Conservation (phyloP, 2,329 filamentous ascomycete genomes). For the Aspergillus novoparasiticus region DNA sequence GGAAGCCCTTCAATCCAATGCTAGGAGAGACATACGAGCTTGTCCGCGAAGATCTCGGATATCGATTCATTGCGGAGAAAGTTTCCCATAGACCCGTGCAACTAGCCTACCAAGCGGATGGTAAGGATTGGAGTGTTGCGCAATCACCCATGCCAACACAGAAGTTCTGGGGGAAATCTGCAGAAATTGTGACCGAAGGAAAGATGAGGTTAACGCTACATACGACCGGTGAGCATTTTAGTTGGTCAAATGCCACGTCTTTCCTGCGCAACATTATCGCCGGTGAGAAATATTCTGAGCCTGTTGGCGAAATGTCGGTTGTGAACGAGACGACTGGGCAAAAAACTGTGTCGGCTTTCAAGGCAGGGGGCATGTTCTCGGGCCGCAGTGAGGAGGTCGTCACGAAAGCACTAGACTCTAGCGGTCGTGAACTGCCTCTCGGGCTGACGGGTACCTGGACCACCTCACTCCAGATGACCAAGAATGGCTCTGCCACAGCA, state of each 20-base stretch:
- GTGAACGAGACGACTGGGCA: constrained; percentile 80
- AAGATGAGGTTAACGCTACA: constrained; percentile 78
- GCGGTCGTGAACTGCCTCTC: constrained; percentile 66
- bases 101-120: constrained; percentile 90
- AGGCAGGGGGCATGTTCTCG: constrained; percentile 94
- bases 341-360: constrained; percentile 87
- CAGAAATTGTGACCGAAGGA: constrained; percentile 91
- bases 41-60: constrained; percentile 81
- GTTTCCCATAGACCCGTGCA: constrained; percentile 90
- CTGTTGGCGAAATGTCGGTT: constrained; percentile 85
- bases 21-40: constrained; percentile 95
- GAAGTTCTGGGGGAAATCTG: constrained; percentile 98
- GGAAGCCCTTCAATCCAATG: constrained; percentile 97
- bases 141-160: constrained; percentile 88
- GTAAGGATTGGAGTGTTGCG: constrained; percentile 78
- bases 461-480: constrained; percentile 65
- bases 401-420: constrained; percentile 69
- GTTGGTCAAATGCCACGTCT: constrained; percentile 83
- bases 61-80: constrained; percentile 93
- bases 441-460: constrained; percentile 87
- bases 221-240: constrained; percentile 77
- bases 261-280: constrained; percentile 96
- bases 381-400: constrained; percentile 88
- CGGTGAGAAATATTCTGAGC: constrained; percentile 97
- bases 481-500: constrained; percentile 63